phyloP scores from a whole-genome alignment of 192 early-diverging fungal genomes.

The Backusella psychrophila region DNA sequence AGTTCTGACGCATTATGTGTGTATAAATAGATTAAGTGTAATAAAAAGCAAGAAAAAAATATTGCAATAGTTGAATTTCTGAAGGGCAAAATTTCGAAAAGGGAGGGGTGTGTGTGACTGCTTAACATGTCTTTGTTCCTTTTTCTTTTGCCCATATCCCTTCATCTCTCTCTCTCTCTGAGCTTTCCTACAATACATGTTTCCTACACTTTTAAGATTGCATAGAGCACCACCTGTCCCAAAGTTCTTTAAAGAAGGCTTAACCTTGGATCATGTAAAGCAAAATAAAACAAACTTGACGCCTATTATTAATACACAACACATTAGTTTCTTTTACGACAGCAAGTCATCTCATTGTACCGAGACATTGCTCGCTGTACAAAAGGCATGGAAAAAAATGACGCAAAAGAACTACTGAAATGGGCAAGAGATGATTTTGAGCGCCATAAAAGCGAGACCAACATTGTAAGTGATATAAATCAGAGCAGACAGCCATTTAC shows the following conservation, averaged over 20 bases:
- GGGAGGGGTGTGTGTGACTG: conserved; percentile 6
- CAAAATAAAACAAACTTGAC: neutral
- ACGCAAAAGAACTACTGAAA: conserved; percentile 34
- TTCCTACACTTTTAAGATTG: conserved; percentile 3
- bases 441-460: conserved; percentile 37
- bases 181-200: neutral
- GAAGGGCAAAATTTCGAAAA: neutral
- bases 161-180: neutral
- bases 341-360: conserved; percentile 34
- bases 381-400: conserved; percentile 34
- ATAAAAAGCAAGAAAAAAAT: neutral
- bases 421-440: conserved; percentile 53
- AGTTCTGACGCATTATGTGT: conserved; percentile 67
- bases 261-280: conserved; percentile 34
- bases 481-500: too few species aligned
- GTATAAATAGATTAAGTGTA: neutral
- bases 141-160: neutral
- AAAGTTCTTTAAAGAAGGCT: conserved; percentile 25
- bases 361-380: conserved; percentile 32
- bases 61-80: conserved; percentile 1
- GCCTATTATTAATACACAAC: neutral
- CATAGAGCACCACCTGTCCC: conserved; percentile 24
- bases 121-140: neutral
- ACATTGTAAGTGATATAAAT: conserved; percentile 31
- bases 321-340: conserved; percentile 20